Evolutionary conservation across 345 rosid genomes (phyloP).

Genomic region (Pistacia atlantica): DNA sequence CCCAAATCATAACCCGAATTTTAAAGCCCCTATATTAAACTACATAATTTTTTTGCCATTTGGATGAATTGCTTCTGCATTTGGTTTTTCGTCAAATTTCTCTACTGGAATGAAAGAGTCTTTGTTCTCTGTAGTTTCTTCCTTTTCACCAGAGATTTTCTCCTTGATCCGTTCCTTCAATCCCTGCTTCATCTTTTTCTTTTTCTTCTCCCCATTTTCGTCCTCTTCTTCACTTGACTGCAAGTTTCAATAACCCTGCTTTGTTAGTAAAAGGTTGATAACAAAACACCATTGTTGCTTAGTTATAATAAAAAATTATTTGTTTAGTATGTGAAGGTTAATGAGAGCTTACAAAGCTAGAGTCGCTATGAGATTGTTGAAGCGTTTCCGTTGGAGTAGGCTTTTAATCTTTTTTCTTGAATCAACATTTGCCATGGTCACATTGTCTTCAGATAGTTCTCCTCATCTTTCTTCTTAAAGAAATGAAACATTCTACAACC

Average conservation of each 20-base stretch:
- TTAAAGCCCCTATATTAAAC: no score
- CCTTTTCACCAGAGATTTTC: constrained; percentile 16
- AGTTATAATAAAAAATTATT: not conserved
- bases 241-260: not conserved
- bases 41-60: constrained; percentile 35
- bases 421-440: constrained; percentile 6
- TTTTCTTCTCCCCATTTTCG: constrained; percentile 34
- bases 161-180: not conserved
- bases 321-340: no score
- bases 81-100: not conserved
- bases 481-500: constrained; percentile 47
- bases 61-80: constrained; percentile 18
- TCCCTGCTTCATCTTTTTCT: constrained; percentile 27
- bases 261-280: constrained; percentile 1
- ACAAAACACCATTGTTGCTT: not conserved
- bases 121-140: constrained; percentile 14
- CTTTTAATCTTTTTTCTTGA: constrained; percentile 27
- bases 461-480: constrained; percentile 45
- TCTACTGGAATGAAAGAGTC: not conserved
- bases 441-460: constrained; percentile 16
- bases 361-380: constrained; percentile 34
- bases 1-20: no score
- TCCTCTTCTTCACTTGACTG: constrained; percentile 53
- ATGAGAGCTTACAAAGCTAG: constrained; percentile 39
- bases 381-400: constrained; percentile 34